These are phyloP conservation scores for Setaria italica DNA, from an alignment of 202 grass and related monocot species.

Conservation along the genomic window DNA sequence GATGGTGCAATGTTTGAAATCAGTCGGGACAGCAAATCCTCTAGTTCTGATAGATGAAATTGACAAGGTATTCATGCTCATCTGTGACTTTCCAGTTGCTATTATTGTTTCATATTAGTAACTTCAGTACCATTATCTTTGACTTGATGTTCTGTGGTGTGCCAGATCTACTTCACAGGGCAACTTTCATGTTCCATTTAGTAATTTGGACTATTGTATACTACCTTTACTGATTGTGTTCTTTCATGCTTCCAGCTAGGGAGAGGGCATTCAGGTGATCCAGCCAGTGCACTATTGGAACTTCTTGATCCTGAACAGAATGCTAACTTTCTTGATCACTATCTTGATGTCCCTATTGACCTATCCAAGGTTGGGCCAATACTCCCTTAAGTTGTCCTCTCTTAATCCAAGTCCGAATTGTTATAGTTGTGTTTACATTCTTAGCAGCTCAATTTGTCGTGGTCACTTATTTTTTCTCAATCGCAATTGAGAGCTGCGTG, in stretches of 20 bases:
- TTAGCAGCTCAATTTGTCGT: constrained; percentile 7
- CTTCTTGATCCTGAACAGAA: constrained; percentile 99
- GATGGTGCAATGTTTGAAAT: constrained; percentile 98
- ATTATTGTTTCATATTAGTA: constrained; percentile 32
- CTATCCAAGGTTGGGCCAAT: constrained; percentile 79
- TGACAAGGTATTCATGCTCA: constrained; percentile 73
- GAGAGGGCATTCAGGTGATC: constrained; percentile 93
- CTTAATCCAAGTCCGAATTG: neutral
- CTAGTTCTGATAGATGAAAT: constrained; percentile 98
- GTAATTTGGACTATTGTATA: neutral
- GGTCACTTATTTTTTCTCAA: neutral
- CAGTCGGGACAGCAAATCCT: constrained; percentile 91
- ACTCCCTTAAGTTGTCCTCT: constrained; percentile 5
- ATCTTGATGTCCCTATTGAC: constrained; percentile 99
- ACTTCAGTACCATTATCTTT: neutral
- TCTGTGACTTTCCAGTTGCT: neutral
- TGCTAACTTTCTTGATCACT: constrained; percentile 98
- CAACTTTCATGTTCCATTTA: constrained; percentile 15
- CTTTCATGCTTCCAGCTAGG: constrained; percentile 71
- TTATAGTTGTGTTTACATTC: neutral
- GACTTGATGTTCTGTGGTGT: constrained; percentile 15
- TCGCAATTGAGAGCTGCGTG: too few relatives aligned
- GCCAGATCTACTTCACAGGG: constrained; percentile 7
- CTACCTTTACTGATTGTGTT: constrained; percentile 28
- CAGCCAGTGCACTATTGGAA: constrained; percentile 94